A percentile compares a stretch with the other conserved stretches of the same genome.
phyloP scores from a whole-genome alignment of 225 moss, liverwort and hornwort species.

The Neckera pumila region DNA sequence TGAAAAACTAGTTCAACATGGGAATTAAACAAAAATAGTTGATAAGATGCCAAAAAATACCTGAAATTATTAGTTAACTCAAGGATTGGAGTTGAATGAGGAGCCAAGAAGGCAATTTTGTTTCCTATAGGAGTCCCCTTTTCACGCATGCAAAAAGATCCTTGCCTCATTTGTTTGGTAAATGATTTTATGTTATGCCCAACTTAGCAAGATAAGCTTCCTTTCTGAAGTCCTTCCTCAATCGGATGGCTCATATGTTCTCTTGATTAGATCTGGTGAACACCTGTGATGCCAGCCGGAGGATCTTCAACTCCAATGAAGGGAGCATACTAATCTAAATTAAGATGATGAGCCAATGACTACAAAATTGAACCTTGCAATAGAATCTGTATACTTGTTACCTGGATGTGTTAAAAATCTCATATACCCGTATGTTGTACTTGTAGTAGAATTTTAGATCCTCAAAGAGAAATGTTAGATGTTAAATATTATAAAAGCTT shows the following conservation, averaged over 20 bases:
- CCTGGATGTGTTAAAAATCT: not conserved
- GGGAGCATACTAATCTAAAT: not conserved
- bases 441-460: not conserved
- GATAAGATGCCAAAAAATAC: no score
- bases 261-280: not conserved
- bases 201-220: not conserved
- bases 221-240: no score
- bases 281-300: not conserved
- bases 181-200: not conserved
- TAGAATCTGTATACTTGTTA: not conserved
- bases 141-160: not conserved
- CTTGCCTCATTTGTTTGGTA: not conserved
- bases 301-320: not conserved
- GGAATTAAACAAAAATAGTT: no score
- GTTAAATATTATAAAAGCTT: not conserved
- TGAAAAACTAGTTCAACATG: no score
- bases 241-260: not conserved
- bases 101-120: no score
- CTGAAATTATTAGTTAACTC: no score
- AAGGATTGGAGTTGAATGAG: no score
- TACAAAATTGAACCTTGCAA: not conserved
- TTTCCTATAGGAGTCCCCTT: no score
- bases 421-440: not conserved
- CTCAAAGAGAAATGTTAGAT: not conserved
- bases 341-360: fast-evolving